Base-by-base conservation (phyloP, 2,329 filamentous ascomycete species). In the Aspergillus sp. region DNA sequence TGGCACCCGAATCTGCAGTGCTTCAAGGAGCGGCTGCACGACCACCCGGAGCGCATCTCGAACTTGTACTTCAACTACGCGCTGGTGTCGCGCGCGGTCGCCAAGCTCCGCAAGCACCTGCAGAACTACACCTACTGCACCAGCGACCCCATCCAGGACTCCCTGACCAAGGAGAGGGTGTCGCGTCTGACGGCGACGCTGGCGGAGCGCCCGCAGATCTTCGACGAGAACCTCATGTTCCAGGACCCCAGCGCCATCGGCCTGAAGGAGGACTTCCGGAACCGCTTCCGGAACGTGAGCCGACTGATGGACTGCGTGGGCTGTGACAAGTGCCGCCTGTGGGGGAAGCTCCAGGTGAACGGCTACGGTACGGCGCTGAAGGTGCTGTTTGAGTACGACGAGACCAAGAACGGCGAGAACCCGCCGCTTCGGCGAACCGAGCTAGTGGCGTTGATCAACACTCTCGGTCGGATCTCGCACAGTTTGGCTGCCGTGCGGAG, bases 1-100 rank as follows among this genome's bases (percentile, higher is more conserved):
- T 99, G 94, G 94, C 85, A 87, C 46, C 92, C 91, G 20, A 99
- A 99, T 65, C 72, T 96, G 49, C 79, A 86, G 58, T 99, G 94
- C 79, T 99, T 96, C 80, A 85, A 89, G 67, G 78, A 86, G 31
- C 86, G 94, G n/a, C 82, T 99, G 14, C 89, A 96, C 71, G 79
- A 81, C 19, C 85, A 89, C 69, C 91, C 93, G 0, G 94, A 99
- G 62, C 88, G 93, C 55, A 89, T 99, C 66, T 94, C 92, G 61
- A 99, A 99, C 72, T 81, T 99, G 46, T 99, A 99, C 78, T 99
- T 99, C 79, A 97, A 99, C 82, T 99, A 96, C 68, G 94, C 94
- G 0, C 82, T 99, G n/a, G 81, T 99, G 38, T 88, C 93, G 21
- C 88, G 94, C 46, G 94, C 94, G 11, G 83, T 97, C 38, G 88